phyloP scores from a whole-genome alignment of 192 early-diverging fungal species.

The Gonapodya prolifera region DNA sequence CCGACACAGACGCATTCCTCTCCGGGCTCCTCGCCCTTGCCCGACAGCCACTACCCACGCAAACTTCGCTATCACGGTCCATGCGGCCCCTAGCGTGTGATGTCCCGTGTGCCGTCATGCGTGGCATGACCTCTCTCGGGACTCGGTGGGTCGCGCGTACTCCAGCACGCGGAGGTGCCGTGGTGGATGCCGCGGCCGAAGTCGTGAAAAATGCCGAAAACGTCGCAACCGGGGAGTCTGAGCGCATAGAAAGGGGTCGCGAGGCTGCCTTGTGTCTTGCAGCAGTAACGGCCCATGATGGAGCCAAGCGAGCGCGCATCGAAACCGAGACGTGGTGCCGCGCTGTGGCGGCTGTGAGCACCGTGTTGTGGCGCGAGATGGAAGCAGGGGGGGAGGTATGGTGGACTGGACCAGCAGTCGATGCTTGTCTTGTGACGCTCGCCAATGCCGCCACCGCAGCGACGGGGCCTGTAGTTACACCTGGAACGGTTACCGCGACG shows the following conservation, averaged over 20 bases:
- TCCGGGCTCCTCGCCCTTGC: not conserved
- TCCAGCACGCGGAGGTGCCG: not conserved
- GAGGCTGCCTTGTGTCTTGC: not conserved
- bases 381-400: not conserved
- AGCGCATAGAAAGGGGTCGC: not conserved
- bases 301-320: not conserved
- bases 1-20: not conserved
- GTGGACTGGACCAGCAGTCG: not conserved
- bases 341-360: not conserved
- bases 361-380: not conserved
- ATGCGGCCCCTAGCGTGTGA: not conserved
- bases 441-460: not conserved
- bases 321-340: not conserved
- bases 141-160: not conserved
- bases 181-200: not conserved
- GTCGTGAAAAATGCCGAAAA: not conserved
- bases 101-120: not conserved
- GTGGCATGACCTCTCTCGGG: not conserved
- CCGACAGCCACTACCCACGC: not conserved
- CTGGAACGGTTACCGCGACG: not conserved
- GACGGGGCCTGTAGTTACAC: not conserved
- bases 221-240: not conserved
- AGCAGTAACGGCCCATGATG: not conserved
- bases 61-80: not conserved
- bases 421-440: not conserved